A percentile compares a stretch with the other conserved stretches of the same genome.
Conservation (phyloP, 2,329 filamentous ascomycete genomes). For the Penicillium glabrum region DNA sequence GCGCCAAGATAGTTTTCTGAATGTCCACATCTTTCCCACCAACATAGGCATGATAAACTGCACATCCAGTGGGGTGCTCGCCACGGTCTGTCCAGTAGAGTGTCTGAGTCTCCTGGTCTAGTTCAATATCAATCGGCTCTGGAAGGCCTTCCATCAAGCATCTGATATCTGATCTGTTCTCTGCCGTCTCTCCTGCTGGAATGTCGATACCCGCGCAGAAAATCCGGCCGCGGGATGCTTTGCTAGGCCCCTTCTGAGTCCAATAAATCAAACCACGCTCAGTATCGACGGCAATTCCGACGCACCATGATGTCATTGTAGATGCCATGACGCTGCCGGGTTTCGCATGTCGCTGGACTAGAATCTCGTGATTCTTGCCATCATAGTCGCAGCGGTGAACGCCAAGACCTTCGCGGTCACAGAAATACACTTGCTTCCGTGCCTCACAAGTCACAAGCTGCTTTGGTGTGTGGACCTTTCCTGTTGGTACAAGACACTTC, state of each 20-base stretch:
- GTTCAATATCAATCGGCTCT: constrained; percentile 59
- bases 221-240: constrained; percentile 54
- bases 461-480: constrained; percentile 52
- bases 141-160: constrained; percentile 47
- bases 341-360: constrained; percentile 40
- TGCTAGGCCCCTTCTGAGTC: constrained; percentile 60
- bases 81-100: constrained; percentile 64
- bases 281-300: constrained; percentile 54
- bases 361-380: constrained; percentile 32
- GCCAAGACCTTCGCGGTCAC: constrained; percentile 45
- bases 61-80: constrained; percentile 51
- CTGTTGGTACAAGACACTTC: constrained; percentile 42
- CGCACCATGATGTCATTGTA: constrained; percentile 51
- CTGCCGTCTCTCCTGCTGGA: constrained; percentile 33
- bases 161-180: constrained; percentile 42
- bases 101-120: constrained; percentile 45
- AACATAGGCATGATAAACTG: constrained; percentile 1
- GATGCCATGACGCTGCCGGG: constrained; percentile 18
- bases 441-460: constrained; percentile 44
- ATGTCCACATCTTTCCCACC: constrained; percentile 47
- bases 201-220: constrained; percentile 51
- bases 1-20: constrained; percentile 16
- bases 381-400: constrained; percentile 39
- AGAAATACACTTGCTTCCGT: constrained; percentile 40
- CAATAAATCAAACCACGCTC: constrained; percentile 54